Evolutionary conservation across 2,329 filamentous ascomycete species (phyloP).

Genomic region (Elsinoe ampelina): DNA sequence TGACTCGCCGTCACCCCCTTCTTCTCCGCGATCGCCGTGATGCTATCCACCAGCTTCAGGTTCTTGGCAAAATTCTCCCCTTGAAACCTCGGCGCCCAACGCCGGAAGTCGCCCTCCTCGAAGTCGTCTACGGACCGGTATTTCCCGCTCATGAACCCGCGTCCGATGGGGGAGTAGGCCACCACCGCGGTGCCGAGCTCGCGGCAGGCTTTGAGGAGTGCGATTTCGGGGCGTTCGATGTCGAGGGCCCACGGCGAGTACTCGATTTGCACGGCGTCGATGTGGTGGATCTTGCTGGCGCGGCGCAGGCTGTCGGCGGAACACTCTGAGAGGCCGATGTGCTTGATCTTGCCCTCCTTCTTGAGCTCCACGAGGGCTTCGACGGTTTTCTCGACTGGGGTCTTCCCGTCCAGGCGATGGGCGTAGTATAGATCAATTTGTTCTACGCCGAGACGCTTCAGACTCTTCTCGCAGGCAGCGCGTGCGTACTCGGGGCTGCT

Average conservation of each 20-base stretch:
- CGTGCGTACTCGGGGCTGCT: constrained; percentile 34
- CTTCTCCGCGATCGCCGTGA: constrained; percentile 41
- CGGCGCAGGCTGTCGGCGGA: constrained; percentile 41
- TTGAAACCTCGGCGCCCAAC: constrained; percentile 39
- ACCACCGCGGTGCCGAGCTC: constrained; percentile 51
- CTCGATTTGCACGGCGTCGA: constrained; percentile 47
- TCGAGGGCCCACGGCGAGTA: constrained; percentile 47
- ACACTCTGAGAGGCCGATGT: constrained; percentile 44
- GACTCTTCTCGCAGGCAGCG: constrained; percentile 31
- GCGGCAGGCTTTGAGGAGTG: constrained; percentile 46
- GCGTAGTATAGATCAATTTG: constrained; percentile 38
- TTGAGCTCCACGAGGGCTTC: constrained; percentile 37
- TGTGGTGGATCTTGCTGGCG: constrained; percentile 40
- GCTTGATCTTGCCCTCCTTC: constrained; percentile 45
- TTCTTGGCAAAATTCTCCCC: constrained; percentile 50
- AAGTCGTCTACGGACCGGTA: constrained; percentile 41
- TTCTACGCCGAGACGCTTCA: constrained; percentile 31
- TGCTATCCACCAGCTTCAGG: constrained; percentile 42
- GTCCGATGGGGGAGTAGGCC: constrained; percentile 51
- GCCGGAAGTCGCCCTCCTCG: constrained; percentile 41
- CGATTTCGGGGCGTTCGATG: constrained; percentile 45
- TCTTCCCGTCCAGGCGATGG: constrained; percentile 35
- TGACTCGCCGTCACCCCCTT: constrained; percentile 50
- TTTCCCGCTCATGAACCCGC: constrained; percentile 47
- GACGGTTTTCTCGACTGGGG: constrained; percentile 38